phyloP scores from a whole-genome alignment of 140 eudicot genomes.

The Cichorium intybus region DNA sequence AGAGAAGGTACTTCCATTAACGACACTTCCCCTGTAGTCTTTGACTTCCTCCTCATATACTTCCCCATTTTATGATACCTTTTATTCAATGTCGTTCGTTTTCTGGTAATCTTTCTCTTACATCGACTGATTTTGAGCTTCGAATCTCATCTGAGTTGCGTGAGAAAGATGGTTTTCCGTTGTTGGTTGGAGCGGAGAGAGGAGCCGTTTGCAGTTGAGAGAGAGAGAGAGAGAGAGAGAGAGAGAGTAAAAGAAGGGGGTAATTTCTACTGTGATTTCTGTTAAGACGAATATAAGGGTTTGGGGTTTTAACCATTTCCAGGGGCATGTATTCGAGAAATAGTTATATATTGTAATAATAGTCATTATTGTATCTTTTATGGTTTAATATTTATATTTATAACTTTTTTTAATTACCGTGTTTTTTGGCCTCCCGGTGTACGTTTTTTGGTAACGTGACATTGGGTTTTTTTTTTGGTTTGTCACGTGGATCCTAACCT shows the following conservation, averaged over 20 bases:
- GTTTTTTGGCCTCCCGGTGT: too few species aligned
- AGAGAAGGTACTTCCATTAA: slow-evolving; percentile 36
- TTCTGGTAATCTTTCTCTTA: not conserved
- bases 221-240: slow-evolving; percentile 4
- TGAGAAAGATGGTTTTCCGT: slow-evolving; percentile 1
- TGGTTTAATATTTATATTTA: too few species aligned
- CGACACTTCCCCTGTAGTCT: slow-evolving; percentile 30
- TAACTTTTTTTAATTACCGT: too few species aligned
- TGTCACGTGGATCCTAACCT: too few species aligned
- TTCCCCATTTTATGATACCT: slow-evolving; percentile 36
- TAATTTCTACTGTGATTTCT: not conserved
- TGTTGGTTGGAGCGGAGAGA: slow-evolving; percentile 26
- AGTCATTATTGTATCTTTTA: too few species aligned
- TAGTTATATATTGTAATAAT: not conserved
- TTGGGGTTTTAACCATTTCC: slow-evolving; percentile 9
- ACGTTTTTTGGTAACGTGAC: too few species aligned
- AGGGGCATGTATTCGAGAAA: not conserved
- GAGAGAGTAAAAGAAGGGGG: not conserved
- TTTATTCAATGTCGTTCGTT: not conserved
- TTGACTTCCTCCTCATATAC: slow-evolving; percentile 42
- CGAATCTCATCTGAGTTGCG: not conserved
- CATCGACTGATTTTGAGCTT: not conserved
- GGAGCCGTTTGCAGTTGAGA: slow-evolving; percentile 25
- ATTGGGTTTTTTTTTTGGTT: too few species aligned
- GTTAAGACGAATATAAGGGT: not conserved